Percentiles rank a stretch among this genome's conserved stretches.
Conservation (phyloP, 2,329 filamentous ascomycete genomes). For the Verticillium klebahnii region DNA sequence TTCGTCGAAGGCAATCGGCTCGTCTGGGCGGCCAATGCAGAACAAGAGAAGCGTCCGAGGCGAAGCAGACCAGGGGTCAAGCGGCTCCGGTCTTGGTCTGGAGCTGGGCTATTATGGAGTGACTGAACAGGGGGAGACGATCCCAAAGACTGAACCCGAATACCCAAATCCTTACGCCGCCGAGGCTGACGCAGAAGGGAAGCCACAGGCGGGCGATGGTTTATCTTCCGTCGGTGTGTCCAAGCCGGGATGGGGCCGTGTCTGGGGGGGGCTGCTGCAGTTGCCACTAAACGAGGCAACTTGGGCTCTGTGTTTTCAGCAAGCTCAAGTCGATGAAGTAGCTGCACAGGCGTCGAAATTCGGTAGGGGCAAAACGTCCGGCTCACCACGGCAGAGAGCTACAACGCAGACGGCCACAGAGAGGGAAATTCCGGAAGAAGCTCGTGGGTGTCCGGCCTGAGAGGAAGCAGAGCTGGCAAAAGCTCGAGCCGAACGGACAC, state of each 20-base stretch:
- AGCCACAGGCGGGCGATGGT: neutral
- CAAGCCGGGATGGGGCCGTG: neutral
- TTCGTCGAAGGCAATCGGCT: slow-evolving; percentile 12
- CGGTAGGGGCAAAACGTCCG: neutral
- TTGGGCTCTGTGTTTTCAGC: neutral
- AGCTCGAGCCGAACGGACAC: neutral
- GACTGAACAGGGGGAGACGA: slow-evolving; percentile 5
- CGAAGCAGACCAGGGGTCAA: slow-evolving; percentile 5
- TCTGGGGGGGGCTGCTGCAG: slow-evolving; percentile 1
- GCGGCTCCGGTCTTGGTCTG: slow-evolving; percentile 5
- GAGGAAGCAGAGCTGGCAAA: neutral
- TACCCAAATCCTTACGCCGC: neutral
- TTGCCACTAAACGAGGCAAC: slow-evolving; percentile 9
- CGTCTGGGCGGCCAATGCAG: slow-evolving; percentile 11
- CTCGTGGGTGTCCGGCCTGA: neutral
- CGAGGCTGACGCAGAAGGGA: neutral
- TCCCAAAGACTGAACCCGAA: neutral
- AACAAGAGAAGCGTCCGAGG: slow-evolving; percentile 13
- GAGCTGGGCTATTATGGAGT: slow-evolving; percentile 7
- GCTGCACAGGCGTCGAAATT: neutral
- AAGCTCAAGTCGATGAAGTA: neutral
- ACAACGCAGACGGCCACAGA: neutral
- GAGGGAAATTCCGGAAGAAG: neutral
- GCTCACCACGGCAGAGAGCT: neutral
- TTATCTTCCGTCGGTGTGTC: neutral